phyloP scores from a whole-genome alignment of 805 yeast genomes.

The Suhomyces emberorum region DNA sequence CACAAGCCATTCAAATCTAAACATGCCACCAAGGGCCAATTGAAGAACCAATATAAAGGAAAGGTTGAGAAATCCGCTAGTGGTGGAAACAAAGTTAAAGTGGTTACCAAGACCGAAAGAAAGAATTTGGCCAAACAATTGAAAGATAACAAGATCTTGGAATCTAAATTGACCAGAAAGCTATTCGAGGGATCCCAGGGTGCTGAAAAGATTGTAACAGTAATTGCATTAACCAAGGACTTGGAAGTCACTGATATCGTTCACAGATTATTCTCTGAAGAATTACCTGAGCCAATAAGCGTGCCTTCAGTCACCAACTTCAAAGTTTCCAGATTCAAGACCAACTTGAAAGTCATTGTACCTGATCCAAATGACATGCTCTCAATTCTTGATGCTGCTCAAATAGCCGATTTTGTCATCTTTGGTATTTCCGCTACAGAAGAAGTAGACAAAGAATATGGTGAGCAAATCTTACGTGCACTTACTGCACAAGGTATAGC shows the following conservation, averaged over 20 bases:
- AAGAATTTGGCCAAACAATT: slow-evolving; percentile 76
- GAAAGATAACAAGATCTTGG: slow-evolving; percentile 65
- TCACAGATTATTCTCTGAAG: slow-evolving; percentile 44
- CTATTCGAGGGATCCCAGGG: slow-evolving; percentile 79
- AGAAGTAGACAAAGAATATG: slow-evolving; percentile 76
- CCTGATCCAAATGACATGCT: slow-evolving; percentile 68
- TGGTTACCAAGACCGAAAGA: slow-evolving; percentile 56
- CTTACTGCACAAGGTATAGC: slow-evolving; percentile 91
- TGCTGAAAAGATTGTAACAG: slow-evolving; percentile 78
- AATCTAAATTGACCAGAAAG: slow-evolving; percentile 55
- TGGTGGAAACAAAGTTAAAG: slow-evolving; percentile 31
- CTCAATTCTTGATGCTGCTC: slow-evolving; percentile 78
- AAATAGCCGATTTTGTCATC: slow-evolving; percentile 83
- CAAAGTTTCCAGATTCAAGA: slow-evolving; percentile 63
- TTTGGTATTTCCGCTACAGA: slow-evolving; percentile 84
- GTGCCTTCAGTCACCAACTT: slow-evolving; percentile 52
- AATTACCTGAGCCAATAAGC: slow-evolving; percentile 22
- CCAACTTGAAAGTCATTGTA: slow-evolving; percentile 67
- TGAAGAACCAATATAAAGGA: slow-evolving; percentile 80
- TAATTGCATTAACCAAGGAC: slow-evolving; percentile 77
- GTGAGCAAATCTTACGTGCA: slow-evolving; percentile 88
- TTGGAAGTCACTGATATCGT: slow-evolving; percentile 55
- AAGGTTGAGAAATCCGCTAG: slow-evolving; percentile 69
- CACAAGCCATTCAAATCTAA: slow-evolving; percentile 90
- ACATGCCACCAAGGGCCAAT: slow-evolving; percentile 84